These are phyloP conservation scores for Picea abies DNA, from an alignment of 83 land plant genomes.

Conservation along the genomic window DNA sequence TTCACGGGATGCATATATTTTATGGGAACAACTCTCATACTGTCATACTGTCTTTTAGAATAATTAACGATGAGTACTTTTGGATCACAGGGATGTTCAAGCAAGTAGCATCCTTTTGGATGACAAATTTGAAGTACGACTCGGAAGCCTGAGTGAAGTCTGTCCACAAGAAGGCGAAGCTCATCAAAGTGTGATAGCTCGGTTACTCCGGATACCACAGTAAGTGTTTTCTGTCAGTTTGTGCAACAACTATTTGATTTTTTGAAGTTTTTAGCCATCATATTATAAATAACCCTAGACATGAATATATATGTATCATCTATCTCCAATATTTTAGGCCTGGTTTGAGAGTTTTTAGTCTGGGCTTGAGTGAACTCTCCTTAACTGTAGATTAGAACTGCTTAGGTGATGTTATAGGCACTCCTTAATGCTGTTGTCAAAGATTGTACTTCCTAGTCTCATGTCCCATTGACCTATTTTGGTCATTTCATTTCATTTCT, in stretches of 20 bases:
- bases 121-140: conserved; percentile 96
- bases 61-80: neutral
- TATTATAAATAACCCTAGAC: neutral
- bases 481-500: neutral
- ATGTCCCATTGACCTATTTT: too few relatives aligned
- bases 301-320: neutral
- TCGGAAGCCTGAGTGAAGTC: conserved; percentile 91
- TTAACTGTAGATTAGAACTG: too few relatives aligned
- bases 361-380: neutral
- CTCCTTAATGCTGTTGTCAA: too few relatives aligned
- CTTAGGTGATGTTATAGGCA: too few relatives aligned
- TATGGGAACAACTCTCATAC: neutral
- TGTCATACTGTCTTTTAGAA: neutral
- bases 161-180: conserved; percentile 81
- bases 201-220: conserved; percentile 73
- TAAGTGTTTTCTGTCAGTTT: conserved; percentile 38
- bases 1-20: neutral
- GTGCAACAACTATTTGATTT: neutral
- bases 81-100: conserved; percentile 80
- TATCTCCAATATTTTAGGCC: neutral
- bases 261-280: neutral
- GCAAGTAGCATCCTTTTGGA: conserved; percentile 99
- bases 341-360: neutral
- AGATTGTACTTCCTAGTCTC: too few relatives aligned
- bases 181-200: conserved; percentile 70